phyloP scores from a whole-genome alignment of 768 basidiomycete species.

The Megacollybia marginata region DNA sequence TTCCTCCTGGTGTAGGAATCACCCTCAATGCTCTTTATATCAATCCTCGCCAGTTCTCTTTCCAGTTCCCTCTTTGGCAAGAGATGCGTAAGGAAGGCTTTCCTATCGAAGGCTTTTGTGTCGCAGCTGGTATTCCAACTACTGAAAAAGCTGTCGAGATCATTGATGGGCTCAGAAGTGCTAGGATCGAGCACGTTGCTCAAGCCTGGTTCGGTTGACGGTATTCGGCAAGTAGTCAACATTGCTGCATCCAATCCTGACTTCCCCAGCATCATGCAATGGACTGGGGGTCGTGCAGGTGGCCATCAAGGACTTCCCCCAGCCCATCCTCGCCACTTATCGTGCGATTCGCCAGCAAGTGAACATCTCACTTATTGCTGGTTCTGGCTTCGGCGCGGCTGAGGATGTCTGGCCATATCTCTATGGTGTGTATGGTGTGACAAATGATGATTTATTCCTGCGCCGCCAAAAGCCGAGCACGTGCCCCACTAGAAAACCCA shows the following conservation, averaged over 20 bases:
- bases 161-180: slow-evolving; percentile 69
- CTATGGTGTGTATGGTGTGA: too few relatives aligned
- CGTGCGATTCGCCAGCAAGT: slow-evolving; percentile 79
- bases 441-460: too few relatives aligned
- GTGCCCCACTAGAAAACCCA: too few relatives aligned
- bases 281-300: slow-evolving; percentile 98
- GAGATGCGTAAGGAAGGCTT: slow-evolving; percentile 94
- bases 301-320: slow-evolving; percentile 99
- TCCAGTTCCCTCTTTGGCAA: slow-evolving; percentile 98
- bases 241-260: slow-evolving; percentile 91
- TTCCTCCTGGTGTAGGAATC: slow-evolving; percentile 85
- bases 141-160: slow-evolving; percentile 98
- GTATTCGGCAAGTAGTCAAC: slow-evolving; percentile 94
- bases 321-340: slow-evolving; percentile 89
- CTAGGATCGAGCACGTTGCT: slow-evolving; percentile 91
- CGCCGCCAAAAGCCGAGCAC: too few relatives aligned
- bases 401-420: slow-evolving; percentile 97
- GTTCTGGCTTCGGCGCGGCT: slow-evolving; percentile 93
- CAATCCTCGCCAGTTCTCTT: slow-evolving; percentile 94
- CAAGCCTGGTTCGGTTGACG: slow-evolving; percentile 98
- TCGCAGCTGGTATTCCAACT: slow-evolving; percentile 94
- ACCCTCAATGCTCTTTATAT: slow-evolving; percentile 96
- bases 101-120: slow-evolving; percentile 98
- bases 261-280: slow-evolving; percentile 96
- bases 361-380: slow-evolving; percentile 87